These are phyloP conservation scores for Pneumocystis jirovecii DNA, from an alignment of 1,139 yeast genomes.

Conservation along the genomic window DNA sequence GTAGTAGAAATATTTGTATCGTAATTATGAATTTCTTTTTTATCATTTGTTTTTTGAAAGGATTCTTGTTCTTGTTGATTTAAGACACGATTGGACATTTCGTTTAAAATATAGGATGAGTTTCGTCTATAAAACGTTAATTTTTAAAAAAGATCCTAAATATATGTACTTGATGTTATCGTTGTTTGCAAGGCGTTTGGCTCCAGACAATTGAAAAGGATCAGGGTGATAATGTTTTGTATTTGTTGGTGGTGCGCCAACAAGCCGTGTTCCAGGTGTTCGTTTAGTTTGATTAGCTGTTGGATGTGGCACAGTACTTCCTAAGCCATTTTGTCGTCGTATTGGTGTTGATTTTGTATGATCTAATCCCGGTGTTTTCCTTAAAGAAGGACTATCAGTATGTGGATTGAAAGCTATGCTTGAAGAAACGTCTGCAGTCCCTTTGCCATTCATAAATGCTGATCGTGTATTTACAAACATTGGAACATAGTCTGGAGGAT, in stretches of 20 bases:
- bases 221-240: background rate
- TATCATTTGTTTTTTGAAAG: background rate
- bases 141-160: background rate
- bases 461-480: slow-evolving; percentile 1
- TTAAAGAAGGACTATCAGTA: background rate
- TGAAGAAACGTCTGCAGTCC: background rate
- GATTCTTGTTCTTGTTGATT: background rate
- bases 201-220: background rate
- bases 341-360: slow-evolving; percentile 1
- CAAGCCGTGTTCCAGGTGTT: background rate
- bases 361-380: background rate
- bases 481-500: slow-evolving; percentile 1
- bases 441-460: background rate
- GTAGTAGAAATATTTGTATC: background rate
- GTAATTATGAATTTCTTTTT: background rate
- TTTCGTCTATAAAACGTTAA: background rate
- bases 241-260: background rate
- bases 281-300: background rate
- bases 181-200: background rate
- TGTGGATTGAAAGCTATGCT: background rate
- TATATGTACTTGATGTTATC: background rate
- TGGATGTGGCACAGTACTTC: background rate
- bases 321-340: background rate
- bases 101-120: background rate
- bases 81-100: background rate